Conservation (phyloP, 345 rosid genomes). For the Garcia nutans region DNA sequence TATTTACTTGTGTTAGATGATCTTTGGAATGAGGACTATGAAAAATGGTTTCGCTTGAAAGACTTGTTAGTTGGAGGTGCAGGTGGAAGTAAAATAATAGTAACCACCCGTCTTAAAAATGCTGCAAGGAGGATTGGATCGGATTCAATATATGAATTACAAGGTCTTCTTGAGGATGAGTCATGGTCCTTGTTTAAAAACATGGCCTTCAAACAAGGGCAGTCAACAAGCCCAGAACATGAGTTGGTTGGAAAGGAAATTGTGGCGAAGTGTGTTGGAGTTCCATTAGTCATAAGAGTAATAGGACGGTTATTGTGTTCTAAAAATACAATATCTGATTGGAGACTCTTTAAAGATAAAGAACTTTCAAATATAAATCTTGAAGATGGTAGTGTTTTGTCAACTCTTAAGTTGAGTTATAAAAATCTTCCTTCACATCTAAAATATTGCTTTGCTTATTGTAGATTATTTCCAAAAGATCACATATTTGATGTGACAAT, state of each 20-base stretch:
- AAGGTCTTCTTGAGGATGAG: no score
- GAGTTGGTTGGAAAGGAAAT: no score
- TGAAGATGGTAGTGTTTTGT: slow-evolving; percentile 14
- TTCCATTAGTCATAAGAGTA: no score
- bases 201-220: no score
- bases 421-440: slow-evolving; percentile 33
- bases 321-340: background rate
- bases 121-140: no score
- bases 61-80: background rate
- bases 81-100: background rate
- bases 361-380: background rate
- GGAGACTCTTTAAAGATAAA: slow-evolving; percentile 5
- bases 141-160: no score
- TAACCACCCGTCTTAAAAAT: no score
- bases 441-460: slow-evolving; percentile 39
- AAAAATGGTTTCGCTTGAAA: background rate
- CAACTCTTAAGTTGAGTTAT: slow-evolving; percentile 22
- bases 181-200: no score
- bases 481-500: slow-evolving; percentile 9
- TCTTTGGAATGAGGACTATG: slow-evolving; percentile 18
- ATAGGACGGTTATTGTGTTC: background rate
- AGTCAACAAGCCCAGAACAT: no score
- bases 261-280: no score
- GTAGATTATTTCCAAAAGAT: slow-evolving; percentile 36
- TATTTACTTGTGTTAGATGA: slow-evolving; percentile 30